A percentile compares a stretch with the other conserved stretches of the same genome.
phyloP scores from a whole-genome alignment of 2,329 filamentous ascomycete species.

The Leptographium radiaticola region DNA sequence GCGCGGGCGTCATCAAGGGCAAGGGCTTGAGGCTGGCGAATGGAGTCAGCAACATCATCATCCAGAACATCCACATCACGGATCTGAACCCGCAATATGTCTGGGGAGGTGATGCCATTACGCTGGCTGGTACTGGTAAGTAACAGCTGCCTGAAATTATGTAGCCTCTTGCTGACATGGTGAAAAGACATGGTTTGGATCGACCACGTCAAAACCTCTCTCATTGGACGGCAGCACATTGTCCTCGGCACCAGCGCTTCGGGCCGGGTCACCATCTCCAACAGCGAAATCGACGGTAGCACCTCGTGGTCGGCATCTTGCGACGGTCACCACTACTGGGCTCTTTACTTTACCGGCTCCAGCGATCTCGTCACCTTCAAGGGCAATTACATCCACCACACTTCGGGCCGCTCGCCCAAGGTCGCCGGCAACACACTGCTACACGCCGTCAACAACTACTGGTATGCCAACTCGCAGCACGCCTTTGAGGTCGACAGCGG shows the following conservation, averaged over 20 bases:
- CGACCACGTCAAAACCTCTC: background rate
- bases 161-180: background rate
- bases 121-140: background rate
- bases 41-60: background rate
- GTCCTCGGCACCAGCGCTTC: background rate
- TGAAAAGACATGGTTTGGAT: background rate
- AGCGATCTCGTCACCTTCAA: background rate
- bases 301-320: background rate
- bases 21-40: background rate
- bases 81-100: constrained; percentile 1
- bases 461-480: background rate
- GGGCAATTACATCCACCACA: constrained; percentile 1
- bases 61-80: constrained; percentile 1
- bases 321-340: constrained; percentile 1
- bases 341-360: constrained; percentile 1
- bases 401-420: constrained; percentile 1
- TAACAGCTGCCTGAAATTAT: background rate
- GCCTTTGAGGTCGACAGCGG: background rate
- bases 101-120: constrained; percentile 1
- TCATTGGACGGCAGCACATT: constrained; percentile 1
- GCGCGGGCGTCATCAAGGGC: constrained; percentile 1
- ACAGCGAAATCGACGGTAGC: constrained; percentile 1
- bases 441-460: constrained; percentile 1
- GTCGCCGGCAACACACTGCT: background rate
- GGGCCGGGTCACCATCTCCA: background rate